Percentiles rank a stretch among this genome's conserved stretches.
phyloP scores from a whole-genome alignment of 164 flowering plant genomes.

The Dillenia turbinata region DNA sequence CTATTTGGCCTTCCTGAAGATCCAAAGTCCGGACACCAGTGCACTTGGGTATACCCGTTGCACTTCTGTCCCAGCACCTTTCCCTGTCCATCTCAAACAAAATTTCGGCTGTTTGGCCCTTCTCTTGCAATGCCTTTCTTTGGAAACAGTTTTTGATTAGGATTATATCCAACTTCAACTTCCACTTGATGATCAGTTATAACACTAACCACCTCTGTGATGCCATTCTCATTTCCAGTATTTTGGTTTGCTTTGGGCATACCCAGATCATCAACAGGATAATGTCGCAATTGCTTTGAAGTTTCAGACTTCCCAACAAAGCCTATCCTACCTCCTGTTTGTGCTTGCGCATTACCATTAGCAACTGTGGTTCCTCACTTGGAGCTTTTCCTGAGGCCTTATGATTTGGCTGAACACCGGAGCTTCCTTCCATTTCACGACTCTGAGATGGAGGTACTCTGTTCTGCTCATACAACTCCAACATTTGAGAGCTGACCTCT shows the following conservation, averaged over 20 bases:
- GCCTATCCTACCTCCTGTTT: conserved; percentile 1
- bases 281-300: conserved; percentile 24
- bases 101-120: conserved; percentile 18
- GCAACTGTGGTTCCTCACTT: conserved; percentile 40
- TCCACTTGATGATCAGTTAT: conserved; percentile 32
- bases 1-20: conserved; percentile 34
- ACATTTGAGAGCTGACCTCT: conserved; percentile 99
- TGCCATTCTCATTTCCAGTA: conserved; percentile 42
- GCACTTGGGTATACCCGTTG: too few relatives aligned
- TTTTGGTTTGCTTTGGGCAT: conserved; percentile 33
- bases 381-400: conserved; percentile 35
- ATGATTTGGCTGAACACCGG: conserved; percentile 29
- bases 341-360: conserved; percentile 19
- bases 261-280: conserved; percentile 32
- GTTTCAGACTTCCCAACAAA: conserved; percentile 19
- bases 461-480: conserved; percentile 95
- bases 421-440: conserved; percentile 70
- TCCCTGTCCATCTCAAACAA: conserved; percentile 30
- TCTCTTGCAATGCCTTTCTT: conserved; percentile 23
- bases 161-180: conserved; percentile 26
- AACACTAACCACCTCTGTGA: conserved; percentile 22
- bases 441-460: conserved; percentile 61
- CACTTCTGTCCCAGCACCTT: conserved; percentile 28
- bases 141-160: conserved; percentile 20
- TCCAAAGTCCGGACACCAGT: conserved; percentile 28